Conservation (phyloP, 768 basidiomycete species). For the Termitomyces sp. region DNA sequence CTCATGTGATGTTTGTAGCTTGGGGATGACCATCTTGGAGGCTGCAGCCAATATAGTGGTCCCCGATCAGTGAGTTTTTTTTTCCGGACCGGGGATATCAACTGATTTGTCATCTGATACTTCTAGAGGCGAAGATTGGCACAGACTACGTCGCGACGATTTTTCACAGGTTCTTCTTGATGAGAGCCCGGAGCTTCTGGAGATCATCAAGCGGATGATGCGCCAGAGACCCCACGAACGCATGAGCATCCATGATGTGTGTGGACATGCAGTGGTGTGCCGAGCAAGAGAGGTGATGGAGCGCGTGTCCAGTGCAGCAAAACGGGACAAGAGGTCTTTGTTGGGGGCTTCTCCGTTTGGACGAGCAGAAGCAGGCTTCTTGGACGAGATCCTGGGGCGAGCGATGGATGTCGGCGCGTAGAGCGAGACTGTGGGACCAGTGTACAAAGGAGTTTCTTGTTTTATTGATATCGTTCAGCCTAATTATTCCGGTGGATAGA, state of each 20-base stretch:
- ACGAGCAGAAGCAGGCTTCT: constrained; percentile 54
- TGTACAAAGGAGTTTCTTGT: neutral
- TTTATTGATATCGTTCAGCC: neutral
- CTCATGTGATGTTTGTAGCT: constrained; percentile 51
- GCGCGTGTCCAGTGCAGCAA: constrained; percentile 29
- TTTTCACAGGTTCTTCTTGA: constrained; percentile 79
- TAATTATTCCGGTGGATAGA: constrained; percentile 1
- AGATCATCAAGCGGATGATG: constrained; percentile 75
- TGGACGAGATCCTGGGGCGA: constrained; percentile 54
- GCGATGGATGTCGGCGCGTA: constrained; percentile 36
- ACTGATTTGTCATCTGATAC: constrained; percentile 22
- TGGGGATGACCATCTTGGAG: constrained; percentile 96
- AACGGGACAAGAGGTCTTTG: constrained; percentile 28
- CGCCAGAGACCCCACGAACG: constrained; percentile 60
- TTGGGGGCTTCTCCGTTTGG: constrained; percentile 61
- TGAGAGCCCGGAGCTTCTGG: constrained; percentile 59
- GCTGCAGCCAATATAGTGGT: constrained; percentile 94
- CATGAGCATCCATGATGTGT: constrained; percentile 50
- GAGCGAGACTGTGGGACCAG: constrained; percentile 3
- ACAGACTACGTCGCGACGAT: constrained; percentile 85
- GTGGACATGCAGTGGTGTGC: constrained; percentile 55
- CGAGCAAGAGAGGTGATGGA: constrained; percentile 66
- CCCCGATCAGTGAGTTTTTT: constrained; percentile 79
- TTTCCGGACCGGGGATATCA: constrained; percentile 15
- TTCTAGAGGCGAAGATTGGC: constrained; percentile 88